Evolutionary conservation across 345 rosid genomes (phyloP).

Genomic region (Eucalyptus viminalis): DNA sequence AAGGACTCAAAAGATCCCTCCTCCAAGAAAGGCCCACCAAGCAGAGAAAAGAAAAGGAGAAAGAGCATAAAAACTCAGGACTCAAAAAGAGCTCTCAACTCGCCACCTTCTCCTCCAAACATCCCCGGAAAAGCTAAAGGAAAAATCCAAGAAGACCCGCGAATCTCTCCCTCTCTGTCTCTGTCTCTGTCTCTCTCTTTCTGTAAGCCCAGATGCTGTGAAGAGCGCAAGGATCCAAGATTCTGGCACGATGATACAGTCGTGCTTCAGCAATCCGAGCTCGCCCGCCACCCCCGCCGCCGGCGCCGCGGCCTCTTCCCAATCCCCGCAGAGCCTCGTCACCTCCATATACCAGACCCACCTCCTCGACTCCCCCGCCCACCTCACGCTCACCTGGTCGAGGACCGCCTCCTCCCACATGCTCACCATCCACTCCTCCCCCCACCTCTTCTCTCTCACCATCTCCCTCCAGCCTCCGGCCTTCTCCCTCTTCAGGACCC

Average conservation of each 20-base stretch:
- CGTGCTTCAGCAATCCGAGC: constrained; percentile 37
- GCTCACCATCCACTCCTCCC: constrained; percentile 29
- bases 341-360: constrained; percentile 33
- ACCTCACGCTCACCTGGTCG: constrained; percentile 44
- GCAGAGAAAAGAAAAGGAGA: background rate
- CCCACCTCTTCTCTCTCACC: constrained; percentile 28
- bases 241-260: constrained; percentile 23
- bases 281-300: background rate
- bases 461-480: constrained; percentile 25
- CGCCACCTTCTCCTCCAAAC: background rate
- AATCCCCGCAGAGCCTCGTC: constrained; percentile 33
- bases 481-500: constrained; percentile 33
- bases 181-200: background rate
- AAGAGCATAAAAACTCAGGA: background rate
- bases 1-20: background rate
- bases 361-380: constrained; percentile 17
- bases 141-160: background rate
- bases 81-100: background rate
- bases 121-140: background rate
- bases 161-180: background rate
- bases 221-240: background rate
- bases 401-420: constrained; percentile 32
- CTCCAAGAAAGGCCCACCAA: background rate
- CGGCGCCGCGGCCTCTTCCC: constrained; percentile 2
- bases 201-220: background rate